These are phyloP conservation scores for Saururus chinensis DNA, from an alignment of 164 flowering plant species.

Conservation along the genomic window DNA sequence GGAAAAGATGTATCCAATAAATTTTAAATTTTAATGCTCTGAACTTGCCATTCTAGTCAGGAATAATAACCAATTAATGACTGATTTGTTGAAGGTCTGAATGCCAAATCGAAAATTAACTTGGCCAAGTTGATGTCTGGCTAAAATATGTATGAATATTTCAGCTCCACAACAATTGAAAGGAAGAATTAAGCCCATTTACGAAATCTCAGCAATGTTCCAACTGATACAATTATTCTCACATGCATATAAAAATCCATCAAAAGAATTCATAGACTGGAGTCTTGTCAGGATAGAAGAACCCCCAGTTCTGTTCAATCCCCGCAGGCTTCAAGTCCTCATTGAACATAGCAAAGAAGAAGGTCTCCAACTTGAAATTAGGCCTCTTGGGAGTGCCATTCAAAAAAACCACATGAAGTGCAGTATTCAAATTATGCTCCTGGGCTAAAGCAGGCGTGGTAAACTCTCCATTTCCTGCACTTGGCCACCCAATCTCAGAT, in stretches of 20 bases:
- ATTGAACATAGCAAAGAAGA: slow-evolving; percentile 13
- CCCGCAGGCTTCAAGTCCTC: slow-evolving; percentile 7
- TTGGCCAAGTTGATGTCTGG: too few relatives aligned
- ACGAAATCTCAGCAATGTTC: too few relatives aligned
- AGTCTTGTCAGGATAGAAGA: slow-evolving; percentile 7
- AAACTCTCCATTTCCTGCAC: slow-evolving; percentile 1
- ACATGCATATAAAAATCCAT: neutral
- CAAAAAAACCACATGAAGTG: neutral
- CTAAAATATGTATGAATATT: too few relatives aligned
- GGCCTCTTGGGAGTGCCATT: slow-evolving; percentile 8
- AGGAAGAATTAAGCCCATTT: too few relatives aligned
- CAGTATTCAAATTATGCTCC: neutral
- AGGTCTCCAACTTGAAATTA: neutral
- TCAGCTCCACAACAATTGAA: too few relatives aligned
- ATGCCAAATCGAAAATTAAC: too few relatives aligned
- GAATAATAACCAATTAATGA: too few relatives aligned
- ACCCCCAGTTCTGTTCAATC: slow-evolving; percentile 10
- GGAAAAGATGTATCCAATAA: too few relatives aligned
- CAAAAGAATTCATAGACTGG: slow-evolving; percentile 2
- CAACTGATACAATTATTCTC: too few relatives aligned
- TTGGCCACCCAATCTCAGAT: slow-evolving; percentile 11
- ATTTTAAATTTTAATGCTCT: too few relatives aligned
- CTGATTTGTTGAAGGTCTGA: too few relatives aligned
- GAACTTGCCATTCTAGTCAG: too few relatives aligned
- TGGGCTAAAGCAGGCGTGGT: neutral